Evolutionary conservation across 352 stramenopile genomes (phyloP).

Genomic region (Pythium insidiosum): DNA sequence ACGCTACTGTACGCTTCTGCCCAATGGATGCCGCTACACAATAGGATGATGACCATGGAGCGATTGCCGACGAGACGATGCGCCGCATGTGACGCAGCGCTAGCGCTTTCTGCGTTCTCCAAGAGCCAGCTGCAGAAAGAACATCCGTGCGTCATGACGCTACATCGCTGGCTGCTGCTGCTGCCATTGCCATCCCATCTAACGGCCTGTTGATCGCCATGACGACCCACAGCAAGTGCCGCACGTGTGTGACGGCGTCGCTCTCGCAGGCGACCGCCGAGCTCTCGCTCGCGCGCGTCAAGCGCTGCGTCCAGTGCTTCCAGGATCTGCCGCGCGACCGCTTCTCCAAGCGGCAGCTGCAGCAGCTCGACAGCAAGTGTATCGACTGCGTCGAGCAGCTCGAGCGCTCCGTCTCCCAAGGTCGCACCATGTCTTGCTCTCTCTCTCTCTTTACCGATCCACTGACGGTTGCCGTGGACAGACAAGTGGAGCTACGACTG

Average conservation of each 20-base stretch:
- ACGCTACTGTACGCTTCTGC: too few relatives aligned
- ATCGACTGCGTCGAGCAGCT: constrained; percentile 40
- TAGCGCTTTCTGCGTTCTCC: constrained; percentile 23
- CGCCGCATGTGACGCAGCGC: constrained; percentile 16
- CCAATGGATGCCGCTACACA: too few relatives aligned
- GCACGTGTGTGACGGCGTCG: constrained; percentile 30
- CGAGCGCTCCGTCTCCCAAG: constrained; percentile 19
- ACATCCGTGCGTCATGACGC: constrained; percentile 40
- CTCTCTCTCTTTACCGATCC: too few relatives aligned
- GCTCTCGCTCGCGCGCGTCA: constrained; percentile 20
- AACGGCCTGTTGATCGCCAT: too few relatives aligned
- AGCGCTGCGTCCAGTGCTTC: constrained; percentile 73
- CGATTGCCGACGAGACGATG: constrained; percentile 11
- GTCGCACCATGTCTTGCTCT: too few relatives aligned
- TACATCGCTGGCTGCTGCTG: too few relatives aligned
- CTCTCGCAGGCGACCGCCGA: constrained; percentile 14
- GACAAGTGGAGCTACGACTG: constrained; percentile 55
- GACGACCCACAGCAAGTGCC: constrained; percentile 72
- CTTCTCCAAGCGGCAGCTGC: constrained; percentile 70
- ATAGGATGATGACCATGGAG: too few relatives aligned
- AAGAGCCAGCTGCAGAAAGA: constrained; percentile 38
- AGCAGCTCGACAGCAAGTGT: constrained; percentile 60
- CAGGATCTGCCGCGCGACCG: constrained; percentile 40
- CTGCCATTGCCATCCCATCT: too few relatives aligned
- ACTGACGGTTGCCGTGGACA: constrained; percentile 6